Conservation (phyloP, 2,329 filamentous ascomycete genomes). For the Penicillium aurantiogriseum region DNA sequence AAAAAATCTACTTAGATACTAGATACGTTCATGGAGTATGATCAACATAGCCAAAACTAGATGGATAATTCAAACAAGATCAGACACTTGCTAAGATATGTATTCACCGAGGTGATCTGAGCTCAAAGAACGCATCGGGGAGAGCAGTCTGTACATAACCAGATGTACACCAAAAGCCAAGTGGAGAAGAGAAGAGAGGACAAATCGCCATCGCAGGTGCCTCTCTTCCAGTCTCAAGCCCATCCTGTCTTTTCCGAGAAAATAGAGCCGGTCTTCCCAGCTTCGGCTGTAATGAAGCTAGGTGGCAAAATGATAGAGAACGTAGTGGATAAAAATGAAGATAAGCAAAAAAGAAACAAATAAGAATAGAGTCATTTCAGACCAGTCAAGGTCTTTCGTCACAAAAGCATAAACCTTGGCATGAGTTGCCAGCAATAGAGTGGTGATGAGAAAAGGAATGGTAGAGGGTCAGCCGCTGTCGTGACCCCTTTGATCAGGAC, state of each 20-base stretch:
- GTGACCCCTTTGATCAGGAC: neutral
- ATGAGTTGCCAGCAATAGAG: slow-evolving; percentile 8
- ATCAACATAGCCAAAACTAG: slow-evolving; percentile 8
- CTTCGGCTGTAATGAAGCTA: neutral
- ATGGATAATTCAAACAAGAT: neutral
- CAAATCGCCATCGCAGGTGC: neutral
- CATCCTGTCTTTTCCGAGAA: neutral
- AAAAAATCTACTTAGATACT: neutral
- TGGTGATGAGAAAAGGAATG: slow-evolving; percentile 13
- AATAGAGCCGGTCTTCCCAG: slow-evolving; percentile 6
- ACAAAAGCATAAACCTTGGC: slow-evolving; percentile 12
- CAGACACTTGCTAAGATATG: slow-evolving; percentile 13
- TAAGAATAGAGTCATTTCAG: slow-evolving; percentile 22
- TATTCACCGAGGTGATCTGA: slow-evolving; percentile 15
- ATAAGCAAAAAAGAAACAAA: slow-evolving; percentile 1
- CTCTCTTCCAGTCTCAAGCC: slow-evolving; percentile 5
- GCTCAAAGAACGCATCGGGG: slow-evolving; percentile 1
- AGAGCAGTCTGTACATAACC: slow-evolving; percentile 23
- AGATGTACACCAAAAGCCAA: slow-evolving; percentile 23
- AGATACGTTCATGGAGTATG: neutral
- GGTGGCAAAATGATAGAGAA: slow-evolving; percentile 1
- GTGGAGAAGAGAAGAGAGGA: slow-evolving; percentile 6
- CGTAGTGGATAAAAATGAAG: slow-evolving; percentile 1
- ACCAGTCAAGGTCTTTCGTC: slow-evolving; percentile 25
- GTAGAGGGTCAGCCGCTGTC: neutral